Conservation (phyloP, 2,329 filamentous ascomycete species). For the Beauveria brongniartii region DNA sequence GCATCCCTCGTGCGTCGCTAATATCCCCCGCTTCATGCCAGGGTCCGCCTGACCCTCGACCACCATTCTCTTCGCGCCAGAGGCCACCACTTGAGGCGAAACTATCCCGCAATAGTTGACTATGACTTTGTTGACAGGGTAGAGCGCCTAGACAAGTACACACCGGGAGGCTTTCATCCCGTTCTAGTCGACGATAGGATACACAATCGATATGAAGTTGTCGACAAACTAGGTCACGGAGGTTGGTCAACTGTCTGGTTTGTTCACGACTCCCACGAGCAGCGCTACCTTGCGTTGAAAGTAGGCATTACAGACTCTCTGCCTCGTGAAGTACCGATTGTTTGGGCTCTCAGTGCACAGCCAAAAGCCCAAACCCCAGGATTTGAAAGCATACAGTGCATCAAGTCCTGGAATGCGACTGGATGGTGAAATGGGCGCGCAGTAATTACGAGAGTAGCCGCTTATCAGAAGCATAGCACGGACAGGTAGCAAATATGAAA, state of each 20-base stretch:
- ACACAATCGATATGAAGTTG: constrained; percentile 10
- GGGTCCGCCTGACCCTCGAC: not conserved
- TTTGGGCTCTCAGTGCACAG: not conserved
- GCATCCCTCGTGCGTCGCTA: not conserved
- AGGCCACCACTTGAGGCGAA: not conserved
- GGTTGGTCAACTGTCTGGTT: constrained; percentile 13
- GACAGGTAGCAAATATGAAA: too few species aligned
- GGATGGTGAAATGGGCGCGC: too few species aligned
- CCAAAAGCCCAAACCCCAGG: not conserved
- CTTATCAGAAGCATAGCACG: too few species aligned
- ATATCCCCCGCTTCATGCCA: not conserved
- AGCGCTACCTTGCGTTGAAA: constrained; percentile 9
- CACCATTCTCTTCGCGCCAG: not conserved
- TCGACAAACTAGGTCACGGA: constrained; percentile 13
- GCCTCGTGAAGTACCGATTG: not conserved
- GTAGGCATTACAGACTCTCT: constrained; percentile 10
- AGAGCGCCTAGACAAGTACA: not conserved
- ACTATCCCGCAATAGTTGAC: not conserved
- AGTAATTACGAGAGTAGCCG: too few species aligned
- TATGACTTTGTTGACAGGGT: not conserved
- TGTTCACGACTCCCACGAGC: constrained; percentile 4
- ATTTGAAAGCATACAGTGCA: not conserved
- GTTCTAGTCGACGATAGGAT: constrained; percentile 8
- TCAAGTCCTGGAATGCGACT: too few species aligned
- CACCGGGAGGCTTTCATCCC: constrained; percentile 10